These are phyloP conservation scores for Aspergillus oerlinghausenensis DNA, from an alignment of 2,329 filamentous ascomycete species.

Conservation along the genomic window DNA sequence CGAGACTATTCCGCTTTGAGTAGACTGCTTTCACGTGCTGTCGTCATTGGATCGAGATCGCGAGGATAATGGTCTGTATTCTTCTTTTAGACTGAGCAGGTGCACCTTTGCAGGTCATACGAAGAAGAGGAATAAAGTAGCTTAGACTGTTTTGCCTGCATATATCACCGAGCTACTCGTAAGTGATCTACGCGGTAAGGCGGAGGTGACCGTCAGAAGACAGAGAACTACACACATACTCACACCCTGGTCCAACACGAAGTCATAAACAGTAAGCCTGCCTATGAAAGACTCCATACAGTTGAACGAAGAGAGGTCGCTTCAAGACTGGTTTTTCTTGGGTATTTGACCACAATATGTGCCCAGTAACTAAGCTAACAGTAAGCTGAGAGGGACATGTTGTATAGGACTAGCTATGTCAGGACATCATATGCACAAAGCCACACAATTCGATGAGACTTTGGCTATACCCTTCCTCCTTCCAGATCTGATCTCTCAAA, in stretches of 20 bases:
- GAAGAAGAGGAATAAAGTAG: no score
- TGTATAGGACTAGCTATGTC: background rate
- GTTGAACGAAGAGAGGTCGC: background rate
- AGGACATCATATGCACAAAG: background rate
- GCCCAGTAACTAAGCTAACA: background rate
- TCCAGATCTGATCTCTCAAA: constrained; percentile 26
- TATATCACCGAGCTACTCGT: background rate
- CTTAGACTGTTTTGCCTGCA: background rate
- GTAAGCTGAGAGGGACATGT: background rate
- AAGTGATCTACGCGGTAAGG: background rate
- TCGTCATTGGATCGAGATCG: constrained; percentile 12
- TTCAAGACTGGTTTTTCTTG: background rate
- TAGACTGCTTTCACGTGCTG: constrained; percentile 14
- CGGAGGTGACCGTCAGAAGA: background rate
- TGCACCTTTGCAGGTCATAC: background rate
- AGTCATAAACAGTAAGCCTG: background rate
- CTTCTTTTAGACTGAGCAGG: background rate
- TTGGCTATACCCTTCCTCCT: constrained; percentile 10
- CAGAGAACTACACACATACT: background rate
- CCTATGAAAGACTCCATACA: background rate
- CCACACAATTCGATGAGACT: background rate
- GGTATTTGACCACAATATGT: background rate
- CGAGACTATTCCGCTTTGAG: constrained; percentile 5
- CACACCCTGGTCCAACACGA: background rate
- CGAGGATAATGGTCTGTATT: no score